phyloP scores from a whole-genome alignment of 1,284 basidiomycete genomes.

The Cutaneotrichosporon mucoides region DNA sequence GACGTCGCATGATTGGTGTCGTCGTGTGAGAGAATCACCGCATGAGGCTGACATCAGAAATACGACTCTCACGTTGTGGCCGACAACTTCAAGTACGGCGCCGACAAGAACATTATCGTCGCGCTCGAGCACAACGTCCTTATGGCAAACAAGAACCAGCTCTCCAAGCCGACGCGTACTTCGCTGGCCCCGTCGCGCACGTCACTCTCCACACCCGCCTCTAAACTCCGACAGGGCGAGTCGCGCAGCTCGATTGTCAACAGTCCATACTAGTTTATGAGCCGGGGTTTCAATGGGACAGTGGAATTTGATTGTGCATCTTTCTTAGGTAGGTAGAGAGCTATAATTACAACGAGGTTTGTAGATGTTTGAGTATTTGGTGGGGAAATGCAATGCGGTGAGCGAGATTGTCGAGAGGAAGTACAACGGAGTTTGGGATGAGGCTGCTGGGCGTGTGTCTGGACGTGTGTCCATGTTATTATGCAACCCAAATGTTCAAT shows the following conservation, averaged over 20 bases:
- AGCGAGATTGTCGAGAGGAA: not conserved
- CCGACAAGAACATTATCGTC: conserved; percentile 94
- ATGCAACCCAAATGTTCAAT: no score
- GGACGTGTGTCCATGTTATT: no score
- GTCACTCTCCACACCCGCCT: conserved; percentile 29
- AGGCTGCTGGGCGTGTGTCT: no score
- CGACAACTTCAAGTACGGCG: conserved; percentile 92
- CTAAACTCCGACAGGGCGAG: conserved; percentile 24
- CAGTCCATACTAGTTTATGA: conserved; percentile 36
- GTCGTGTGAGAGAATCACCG: not conserved
- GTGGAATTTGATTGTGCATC: conserved; percentile 1
- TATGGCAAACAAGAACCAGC: conserved; percentile 85
- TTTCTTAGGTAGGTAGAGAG: not conserved
- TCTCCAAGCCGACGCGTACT: conserved; percentile 56
- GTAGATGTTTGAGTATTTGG: not conserved
- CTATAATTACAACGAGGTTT: conserved; percentile 5
- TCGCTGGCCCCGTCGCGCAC: conserved; percentile 6
- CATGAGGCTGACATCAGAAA: conserved; percentile 42
- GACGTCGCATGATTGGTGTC: no score
- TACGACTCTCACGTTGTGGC: conserved; percentile 93
- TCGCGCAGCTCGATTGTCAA: conserved; percentile 42
- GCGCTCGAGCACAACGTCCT: conserved; percentile 92
- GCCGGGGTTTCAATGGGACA: not conserved
- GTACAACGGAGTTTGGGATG: no score
- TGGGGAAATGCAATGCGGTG: not conserved